phyloP scores from a whole-genome alignment of 768 basidiomycete species.

The Lentinula boryana region DNA sequence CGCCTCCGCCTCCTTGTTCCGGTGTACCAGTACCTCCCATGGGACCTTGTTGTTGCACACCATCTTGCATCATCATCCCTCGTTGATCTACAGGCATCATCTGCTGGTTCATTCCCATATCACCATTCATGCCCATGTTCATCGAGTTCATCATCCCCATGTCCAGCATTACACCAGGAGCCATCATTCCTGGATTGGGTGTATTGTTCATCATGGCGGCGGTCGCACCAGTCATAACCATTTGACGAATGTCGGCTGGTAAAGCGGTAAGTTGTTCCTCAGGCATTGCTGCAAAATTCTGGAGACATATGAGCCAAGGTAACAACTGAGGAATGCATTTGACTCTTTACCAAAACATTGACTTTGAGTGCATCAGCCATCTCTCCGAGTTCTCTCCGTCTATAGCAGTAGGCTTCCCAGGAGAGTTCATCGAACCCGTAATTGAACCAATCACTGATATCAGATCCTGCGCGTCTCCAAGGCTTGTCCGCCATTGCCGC shows the following conservation, averaged over 20 bases:
- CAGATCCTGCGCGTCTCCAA: constrained; percentile 89
- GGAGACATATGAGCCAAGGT: constrained; percentile 1
- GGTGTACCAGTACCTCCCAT: constrained; percentile 27
- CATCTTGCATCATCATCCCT: constrained; percentile 34
- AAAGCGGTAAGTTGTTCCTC: constrained; percentile 76
- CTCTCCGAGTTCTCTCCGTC: constrained; percentile 76
- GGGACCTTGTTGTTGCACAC: constrained; percentile 7
- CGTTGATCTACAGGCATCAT: constrained; percentile 42
- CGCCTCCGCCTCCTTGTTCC: constrained; percentile 30
- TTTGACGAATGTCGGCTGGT: constrained; percentile 76
- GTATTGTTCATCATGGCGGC: constrained; percentile 66
- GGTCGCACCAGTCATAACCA: constrained; percentile 81
- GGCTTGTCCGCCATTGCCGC: constrained; percentile 71
- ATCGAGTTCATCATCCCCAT: constrained; percentile 67
- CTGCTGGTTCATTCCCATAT: constrained; percentile 55
- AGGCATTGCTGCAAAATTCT: constrained; percentile 80
- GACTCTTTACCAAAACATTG: constrained; percentile 66
- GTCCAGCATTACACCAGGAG: constrained; percentile 72
- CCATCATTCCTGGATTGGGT: constrained; percentile 51
- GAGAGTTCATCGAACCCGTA: constrained; percentile 97
- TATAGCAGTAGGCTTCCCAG: constrained; percentile 90
- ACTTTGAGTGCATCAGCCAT: constrained; percentile 75
- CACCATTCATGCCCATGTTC: constrained; percentile 61
- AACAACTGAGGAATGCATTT: neutral
- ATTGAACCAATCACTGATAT: constrained; percentile 98